These are phyloP conservation scores for Hericium erinaceus DNA, from an alignment of 768 basidiomycete genomes.

Conservation along the genomic window DNA sequence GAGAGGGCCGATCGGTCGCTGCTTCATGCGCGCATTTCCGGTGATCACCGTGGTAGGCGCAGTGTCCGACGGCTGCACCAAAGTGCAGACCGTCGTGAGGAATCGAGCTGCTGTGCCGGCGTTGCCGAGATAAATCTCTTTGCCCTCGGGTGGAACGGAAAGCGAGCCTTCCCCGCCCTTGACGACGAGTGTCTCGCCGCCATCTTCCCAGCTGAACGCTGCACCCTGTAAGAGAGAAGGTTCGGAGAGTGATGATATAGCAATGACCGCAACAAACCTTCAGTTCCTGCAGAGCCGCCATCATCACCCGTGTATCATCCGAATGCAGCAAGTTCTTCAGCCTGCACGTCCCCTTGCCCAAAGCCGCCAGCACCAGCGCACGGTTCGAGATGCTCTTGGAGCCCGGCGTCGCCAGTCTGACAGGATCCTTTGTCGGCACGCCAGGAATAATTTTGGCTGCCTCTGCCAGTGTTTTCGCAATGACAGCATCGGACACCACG, in stretches of 20 bases:
- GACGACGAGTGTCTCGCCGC: conserved; percentile 91
- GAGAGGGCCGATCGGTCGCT: conserved; percentile 91
- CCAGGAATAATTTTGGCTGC: conserved; percentile 70
- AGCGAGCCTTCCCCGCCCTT: conserved; percentile 78
- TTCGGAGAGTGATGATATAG: conserved; percentile 1
- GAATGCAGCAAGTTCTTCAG: conserved; percentile 90
- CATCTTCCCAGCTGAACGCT: conserved; percentile 89
- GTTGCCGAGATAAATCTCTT: conserved; percentile 91
- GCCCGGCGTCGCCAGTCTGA: conserved; percentile 87
- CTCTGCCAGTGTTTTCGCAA: conserved; percentile 73
- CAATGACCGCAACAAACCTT: conserved; percentile 39
- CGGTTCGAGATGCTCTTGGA: conserved; percentile 96
- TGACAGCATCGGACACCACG: conserved; percentile 70
- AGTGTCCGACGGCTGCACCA: conserved; percentile 45
- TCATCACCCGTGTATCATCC: conserved; percentile 99
- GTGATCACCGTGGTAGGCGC: conserved; percentile 71
- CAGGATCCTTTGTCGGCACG: conserved; percentile 38
- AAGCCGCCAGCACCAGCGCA: conserved; percentile 85
- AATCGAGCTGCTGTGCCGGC: conserved; percentile 98
- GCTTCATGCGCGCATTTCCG: conserved; percentile 98
- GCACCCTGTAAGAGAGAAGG: conserved; percentile 53
- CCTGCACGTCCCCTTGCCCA: conserved; percentile 81
- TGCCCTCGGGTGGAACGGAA: conserved; percentile 65
- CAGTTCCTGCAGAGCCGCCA: conserved; percentile 83
- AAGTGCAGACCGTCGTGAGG: conserved; percentile 91